Percentiles rank a stretch among this genome's conserved stretches.
Evolutionary conservation across 192 early-diverging fungal species (phyloP).

Genomic region (Entomortierella chlamydospora): DNA sequence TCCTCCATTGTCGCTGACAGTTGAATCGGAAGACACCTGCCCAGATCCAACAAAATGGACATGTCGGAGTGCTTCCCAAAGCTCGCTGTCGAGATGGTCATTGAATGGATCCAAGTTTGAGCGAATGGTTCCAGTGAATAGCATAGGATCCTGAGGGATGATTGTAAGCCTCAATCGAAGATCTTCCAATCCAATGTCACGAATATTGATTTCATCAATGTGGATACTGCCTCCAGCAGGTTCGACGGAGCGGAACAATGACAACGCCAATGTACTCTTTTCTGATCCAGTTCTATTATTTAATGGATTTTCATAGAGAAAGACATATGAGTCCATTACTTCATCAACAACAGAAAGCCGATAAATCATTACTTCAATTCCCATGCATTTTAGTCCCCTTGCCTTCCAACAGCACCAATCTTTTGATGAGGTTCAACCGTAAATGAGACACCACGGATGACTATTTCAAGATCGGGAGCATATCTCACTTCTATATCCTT

Average conservation of each 20-base stretch:
- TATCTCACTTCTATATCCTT: slow-evolving; percentile 76
- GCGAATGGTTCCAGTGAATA: slow-evolving; percentile 78
- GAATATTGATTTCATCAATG: slow-evolving; percentile 81
- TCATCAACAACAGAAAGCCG: background rate
- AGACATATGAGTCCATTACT: slow-evolving; percentile 35
- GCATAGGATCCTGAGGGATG: slow-evolving; percentile 80
- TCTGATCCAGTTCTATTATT: slow-evolving; percentile 76
- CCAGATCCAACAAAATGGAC: slow-evolving; percentile 71
- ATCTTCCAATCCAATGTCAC: slow-evolving; percentile 74
- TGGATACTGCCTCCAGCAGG: slow-evolving; percentile 71
- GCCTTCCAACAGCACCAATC: slow-evolving; percentile 85
- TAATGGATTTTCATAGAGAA: no score
- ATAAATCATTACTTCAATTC: no score
- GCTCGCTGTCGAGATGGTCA: slow-evolving; percentile 75
- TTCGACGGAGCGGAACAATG: slow-evolving; percentile 86
- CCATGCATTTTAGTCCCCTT: slow-evolving; percentile 11
- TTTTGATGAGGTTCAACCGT: slow-evolving; percentile 65
- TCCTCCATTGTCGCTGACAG: slow-evolving; percentile 15
- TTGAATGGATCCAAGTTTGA: slow-evolving; percentile 91
- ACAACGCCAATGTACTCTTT: slow-evolving; percentile 81
- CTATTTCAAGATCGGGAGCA: slow-evolving; percentile 70
- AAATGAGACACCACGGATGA: slow-evolving; percentile 76
- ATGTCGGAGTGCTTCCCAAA: slow-evolving; percentile 82
- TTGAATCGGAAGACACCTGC: slow-evolving; percentile 4
- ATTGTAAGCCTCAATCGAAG: slow-evolving; percentile 81